Base-by-base conservation (phyloP, 176 grass and related monocot species). In the Echinochloa phyllopogon region DNA sequence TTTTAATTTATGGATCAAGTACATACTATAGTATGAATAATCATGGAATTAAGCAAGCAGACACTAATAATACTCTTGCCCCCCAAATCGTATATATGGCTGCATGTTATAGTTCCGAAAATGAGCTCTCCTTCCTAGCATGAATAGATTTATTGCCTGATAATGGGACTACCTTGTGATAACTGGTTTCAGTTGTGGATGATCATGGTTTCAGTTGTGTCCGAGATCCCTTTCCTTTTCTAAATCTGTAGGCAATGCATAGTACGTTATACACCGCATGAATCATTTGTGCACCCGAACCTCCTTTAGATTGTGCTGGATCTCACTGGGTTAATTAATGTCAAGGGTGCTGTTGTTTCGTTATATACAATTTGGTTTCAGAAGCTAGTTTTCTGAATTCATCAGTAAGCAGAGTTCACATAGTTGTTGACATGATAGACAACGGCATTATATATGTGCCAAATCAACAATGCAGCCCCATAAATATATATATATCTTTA, bases 211-310 rank as follows among this genome's bases (percentile, higher is more conserved):
- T 44, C 5, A 44, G 6, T 44, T 44, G 8, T 44, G 6, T 6
- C 42, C 42, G 6, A 43, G 5, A 44, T 44, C 42, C 42, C 5
- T 50, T 50, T 50, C 14, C 48, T 50, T 15, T 50, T 50, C 48
- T n/a, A 15, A 44, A 25, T 21, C 74, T 89, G 33, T 65, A 36
- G 27, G 65, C 83, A 10, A 81, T 65, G 48, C n/a, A n/a, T 33
- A 33, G 29, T 8, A 43, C n/a, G 6, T 16, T 66, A 39, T 33
- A 3, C 11, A 18, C 37, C 68, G 5, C 20, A 23, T 42, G 68
- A 23, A 71, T 23, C 43, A 72, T 25, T 50, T 24, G 42, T 12
- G 44, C 24, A 29, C 21, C 44, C 50, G 69, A 48, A 24, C 11
- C n/a, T 24, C 44, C 25, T 11, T 38, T 66, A 18, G 8, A 6